Conservation (phyloP, 257 asterid genomes). For the Petunia axillaris region DNA sequence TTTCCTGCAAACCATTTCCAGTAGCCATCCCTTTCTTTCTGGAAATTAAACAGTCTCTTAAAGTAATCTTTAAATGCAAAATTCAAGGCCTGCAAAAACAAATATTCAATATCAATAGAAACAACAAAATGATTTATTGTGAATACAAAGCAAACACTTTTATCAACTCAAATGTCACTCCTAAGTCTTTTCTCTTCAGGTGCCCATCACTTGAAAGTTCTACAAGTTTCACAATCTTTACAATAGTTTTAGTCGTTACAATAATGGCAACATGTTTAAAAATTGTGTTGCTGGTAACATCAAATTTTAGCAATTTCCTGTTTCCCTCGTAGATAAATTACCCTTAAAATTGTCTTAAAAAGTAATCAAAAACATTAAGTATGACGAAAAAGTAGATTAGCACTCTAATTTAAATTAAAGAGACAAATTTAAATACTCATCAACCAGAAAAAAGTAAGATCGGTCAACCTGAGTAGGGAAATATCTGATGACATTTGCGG, state of each 20-base stretch:
- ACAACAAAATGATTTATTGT: not conserved
- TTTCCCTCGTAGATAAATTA: not conserved
- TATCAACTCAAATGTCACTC: not conserved
- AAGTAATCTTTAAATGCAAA: slow-evolving; percentile 26
- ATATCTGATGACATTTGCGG: slow-evolving; percentile 30
- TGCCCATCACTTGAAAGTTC: not conserved
- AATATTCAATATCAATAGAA: not conserved
- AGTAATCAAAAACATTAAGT: not conserved
- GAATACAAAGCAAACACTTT: too few relatives aligned
- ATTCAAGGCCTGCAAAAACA: slow-evolving; percentile 28
- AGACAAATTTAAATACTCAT: not conserved
- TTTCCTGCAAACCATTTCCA: slow-evolving; percentile 43
- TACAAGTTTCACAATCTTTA: not conserved
- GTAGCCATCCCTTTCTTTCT: slow-evolving; percentile 37
- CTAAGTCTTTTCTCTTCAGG: not conserved
- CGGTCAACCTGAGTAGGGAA: slow-evolving; percentile 33
- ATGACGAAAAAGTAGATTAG: not conserved
- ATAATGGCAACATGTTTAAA: too few relatives aligned
- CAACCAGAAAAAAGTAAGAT: not conserved
- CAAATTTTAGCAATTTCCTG: not conserved
- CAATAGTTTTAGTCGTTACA: not conserved
- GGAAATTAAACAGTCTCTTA: slow-evolving; percentile 31
- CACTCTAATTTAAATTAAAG: not conserved
- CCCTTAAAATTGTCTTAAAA: not conserved
- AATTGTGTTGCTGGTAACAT: not conserved